Conservation (phyloP, 768 basidiomycete genomes). For the Austroboletus festivus region DNA sequence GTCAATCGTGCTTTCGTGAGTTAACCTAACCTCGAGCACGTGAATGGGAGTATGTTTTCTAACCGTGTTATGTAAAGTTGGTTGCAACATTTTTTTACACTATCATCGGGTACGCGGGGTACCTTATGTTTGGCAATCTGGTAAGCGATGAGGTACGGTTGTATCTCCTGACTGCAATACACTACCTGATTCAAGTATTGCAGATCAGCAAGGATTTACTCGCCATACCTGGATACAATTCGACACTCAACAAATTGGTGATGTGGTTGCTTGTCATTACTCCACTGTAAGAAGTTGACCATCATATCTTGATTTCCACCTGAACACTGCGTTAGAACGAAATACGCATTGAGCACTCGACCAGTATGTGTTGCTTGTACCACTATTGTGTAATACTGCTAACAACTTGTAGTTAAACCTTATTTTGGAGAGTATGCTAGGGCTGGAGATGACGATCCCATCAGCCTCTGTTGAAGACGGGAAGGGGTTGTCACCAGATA, state of each 20-base stretch:
- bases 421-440: slow-evolving; percentile 76
- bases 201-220: slow-evolving; percentile 85
- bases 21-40: slow-evolving; percentile 10
- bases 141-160: slow-evolving; percentile 75
- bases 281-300: slow-evolving; percentile 53
- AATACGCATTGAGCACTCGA: slow-evolving; percentile 81
- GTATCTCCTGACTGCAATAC: neutral
- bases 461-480: slow-evolving; percentile 26
- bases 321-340: slow-evolving; percentile 51
- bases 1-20: slow-evolving; percentile 84
- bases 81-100: slow-evolving; percentile 61
- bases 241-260: slow-evolving; percentile 64
- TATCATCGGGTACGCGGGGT: slow-evolving; percentile 78
- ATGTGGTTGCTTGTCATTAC: slow-evolving; percentile 85
- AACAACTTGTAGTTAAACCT: slow-evolving; percentile 58
- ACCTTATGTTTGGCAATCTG: slow-evolving; percentile 82
- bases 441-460: slow-evolving; percentile 46
- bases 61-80: slow-evolving; percentile 37
- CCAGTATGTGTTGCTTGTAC: slow-evolving; percentile 48
- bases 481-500: slow-evolving; percentile 14
- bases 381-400: neutral
- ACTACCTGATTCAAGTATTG: neutral
- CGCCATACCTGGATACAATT: slow-evolving; percentile 67
- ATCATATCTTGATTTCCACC: neutral
- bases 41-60: neutral